phyloP scores from a whole-genome alignment of 1,284 basidiomycete species.

The Binderoboletus segoi region DNA sequence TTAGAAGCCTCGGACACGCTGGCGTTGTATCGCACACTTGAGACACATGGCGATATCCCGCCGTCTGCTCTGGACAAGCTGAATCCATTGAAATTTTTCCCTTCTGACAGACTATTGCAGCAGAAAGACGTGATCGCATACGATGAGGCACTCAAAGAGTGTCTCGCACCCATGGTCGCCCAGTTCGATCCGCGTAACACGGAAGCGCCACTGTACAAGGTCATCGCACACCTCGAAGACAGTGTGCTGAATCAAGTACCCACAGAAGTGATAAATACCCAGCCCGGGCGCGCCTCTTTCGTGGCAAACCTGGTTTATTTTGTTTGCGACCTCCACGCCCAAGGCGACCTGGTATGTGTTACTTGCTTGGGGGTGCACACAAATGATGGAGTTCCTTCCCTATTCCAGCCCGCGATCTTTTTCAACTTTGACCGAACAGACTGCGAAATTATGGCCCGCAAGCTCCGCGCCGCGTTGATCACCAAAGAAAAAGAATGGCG shows the following conservation, averaged over 20 bases:
- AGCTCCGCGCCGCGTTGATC: constrained; percentile 42
- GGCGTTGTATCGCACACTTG: constrained; percentile 50
- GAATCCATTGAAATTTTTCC: constrained; percentile 52
- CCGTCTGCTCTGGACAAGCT: constrained; percentile 38
- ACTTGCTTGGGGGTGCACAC: neutral
- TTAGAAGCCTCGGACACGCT: constrained; percentile 62
- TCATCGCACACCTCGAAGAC: constrained; percentile 49
- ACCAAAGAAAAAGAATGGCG: constrained; percentile 54
- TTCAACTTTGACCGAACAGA: constrained; percentile 65
- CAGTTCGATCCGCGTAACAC: constrained; percentile 40
- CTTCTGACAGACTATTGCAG: constrained; percentile 41
- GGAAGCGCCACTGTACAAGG: constrained; percentile 38
- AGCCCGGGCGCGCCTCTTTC: constrained; percentile 37
- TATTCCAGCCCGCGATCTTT: constrained; percentile 59
- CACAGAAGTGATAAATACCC: constrained; percentile 31
- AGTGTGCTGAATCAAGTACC: constrained; percentile 30
- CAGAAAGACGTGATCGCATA: constrained; percentile 64
- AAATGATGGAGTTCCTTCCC: neutral
- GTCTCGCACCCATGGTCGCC: constrained; percentile 43
- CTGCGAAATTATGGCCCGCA: constrained; percentile 56
- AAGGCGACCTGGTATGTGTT: constrained; percentile 51
- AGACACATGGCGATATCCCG: constrained; percentile 19
- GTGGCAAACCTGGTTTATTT: constrained; percentile 49
- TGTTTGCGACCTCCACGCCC: constrained; percentile 55
- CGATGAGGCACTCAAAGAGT: constrained; percentile 53